These are phyloP conservation scores for Stachybotrys chlorohalonatus DNA, from an alignment of 2,329 filamentous ascomycete genomes.

Conservation along the genomic window DNA sequence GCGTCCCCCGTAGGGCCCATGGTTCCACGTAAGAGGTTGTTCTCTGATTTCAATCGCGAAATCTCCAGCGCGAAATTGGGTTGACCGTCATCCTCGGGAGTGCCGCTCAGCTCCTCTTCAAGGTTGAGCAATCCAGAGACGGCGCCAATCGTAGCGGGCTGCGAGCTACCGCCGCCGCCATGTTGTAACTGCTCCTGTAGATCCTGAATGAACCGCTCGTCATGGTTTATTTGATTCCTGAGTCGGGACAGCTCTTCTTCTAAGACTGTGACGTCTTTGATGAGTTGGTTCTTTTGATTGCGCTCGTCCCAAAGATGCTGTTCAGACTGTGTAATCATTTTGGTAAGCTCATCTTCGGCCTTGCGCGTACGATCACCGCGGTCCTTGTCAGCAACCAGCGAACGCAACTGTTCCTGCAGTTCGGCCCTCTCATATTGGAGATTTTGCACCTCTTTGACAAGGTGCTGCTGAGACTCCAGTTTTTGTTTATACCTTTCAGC, in stretches of 20 bases:
- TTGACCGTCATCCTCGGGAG: constrained; percentile 26
- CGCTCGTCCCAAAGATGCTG: constrained; percentile 32
- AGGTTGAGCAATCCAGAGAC: constrained; percentile 31
- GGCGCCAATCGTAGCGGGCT: constrained; percentile 9
- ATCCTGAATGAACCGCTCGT: constrained; percentile 47
- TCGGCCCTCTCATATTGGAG: constrained; percentile 47
- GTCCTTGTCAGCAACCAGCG: constrained; percentile 25
- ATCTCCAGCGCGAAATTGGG: constrained; percentile 40
- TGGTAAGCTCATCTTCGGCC: constrained; percentile 29
- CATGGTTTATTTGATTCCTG: constrained; percentile 35
- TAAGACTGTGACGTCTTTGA: constrained; percentile 34
- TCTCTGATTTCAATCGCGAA: constrained; percentile 53
- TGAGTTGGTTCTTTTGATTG: constrained; percentile 35
- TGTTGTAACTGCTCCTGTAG: constrained; percentile 49
- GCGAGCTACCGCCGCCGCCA: constrained; percentile 13
- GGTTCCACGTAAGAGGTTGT: constrained; percentile 46
- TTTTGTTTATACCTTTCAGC: constrained; percentile 56
- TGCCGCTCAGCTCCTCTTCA: constrained; percentile 51
- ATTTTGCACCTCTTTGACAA: constrained; percentile 46
- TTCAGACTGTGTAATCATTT: constrained; percentile 31
- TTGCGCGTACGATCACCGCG: constrained; percentile 21
- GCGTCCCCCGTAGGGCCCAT: constrained; percentile 45
- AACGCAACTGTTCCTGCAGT: constrained; percentile 36
- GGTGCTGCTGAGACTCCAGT: constrained; percentile 44
- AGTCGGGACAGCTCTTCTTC: constrained; percentile 39